Base-by-base conservation (phyloP, 371 early-diverging fungal species). In the Lichtheimia corymbifera region DNA sequence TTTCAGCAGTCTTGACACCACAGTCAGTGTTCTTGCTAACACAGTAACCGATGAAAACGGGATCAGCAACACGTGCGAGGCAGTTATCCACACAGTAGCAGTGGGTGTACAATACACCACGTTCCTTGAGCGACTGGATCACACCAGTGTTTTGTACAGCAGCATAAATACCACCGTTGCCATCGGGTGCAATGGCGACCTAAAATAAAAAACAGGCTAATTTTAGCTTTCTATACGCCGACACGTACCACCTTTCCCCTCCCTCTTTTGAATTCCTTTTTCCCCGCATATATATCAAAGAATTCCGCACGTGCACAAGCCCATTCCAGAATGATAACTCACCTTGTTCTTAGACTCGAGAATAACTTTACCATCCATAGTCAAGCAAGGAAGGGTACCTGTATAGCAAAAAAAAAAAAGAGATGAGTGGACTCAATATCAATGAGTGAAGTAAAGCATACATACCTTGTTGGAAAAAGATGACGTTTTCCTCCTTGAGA, bases 41-140 rank as follows among this genome's bases (percentile, higher is more conserved):
- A 66, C 91, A 91, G 82, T 94, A 94, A 22, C 96, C 97, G 63
- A 97, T 81, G 67, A 97, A 97, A 40, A 88, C 86, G 7, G 97
- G 97, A 70, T 97, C 96, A 11, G 94, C 96, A 4, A 97, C 96
- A 56, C 92, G 88, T 57, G 95, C 96, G 17, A 97, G 82, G 67
- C 94, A 93, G 83, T 97, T 97, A 80, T 97, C 97, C 41, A 97
- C 97, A 69, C 97, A 94, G 87, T 96, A 97, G 42, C 89, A 87
- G 78, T 97, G 97, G 75, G 91, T 91, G 73, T 90, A 93, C 65
- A 88, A 83, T 62, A 95, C 84, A 53, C 90, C 89, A 66, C 94
- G 89, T 58, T 77, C 72, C 24, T 83, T 82, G 70, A 96, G 82
- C 67, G 91, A 88, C 40, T 77, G 82, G 18, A 96, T 74, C 9